Evolutionary conservation across 1,284 basidiomycete genomes (phyloP), one percentile per base, ranked within the genome.

Genomic region (Rhodofomes roseus): DNA sequence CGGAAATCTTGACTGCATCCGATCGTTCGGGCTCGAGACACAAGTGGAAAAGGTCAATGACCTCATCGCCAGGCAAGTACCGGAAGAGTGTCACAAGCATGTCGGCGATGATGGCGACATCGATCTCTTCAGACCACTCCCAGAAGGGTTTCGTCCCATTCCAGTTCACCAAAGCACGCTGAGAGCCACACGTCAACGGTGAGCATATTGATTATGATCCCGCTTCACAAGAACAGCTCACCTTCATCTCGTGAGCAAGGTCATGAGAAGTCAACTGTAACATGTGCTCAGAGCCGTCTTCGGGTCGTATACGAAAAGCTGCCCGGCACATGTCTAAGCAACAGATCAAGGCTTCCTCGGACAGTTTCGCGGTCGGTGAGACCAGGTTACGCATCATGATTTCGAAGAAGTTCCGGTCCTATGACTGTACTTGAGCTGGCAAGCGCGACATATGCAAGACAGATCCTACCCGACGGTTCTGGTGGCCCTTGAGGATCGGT

Each of bases 301-400:
- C 79, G 0, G 85, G 81, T 9, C 81, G 81, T 34, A 92, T 79
- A 57, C 85, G 81, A 46, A 86, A 87, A 2, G 93, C 93, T 1
- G 90, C 92, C 60, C 89, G 84, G 71, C 92, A 91, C 36, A 95
- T 76, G 68, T 97, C 95, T 29, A 95, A 80, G 55, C 85, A 84
- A 71, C 92, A 95, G 1, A 90, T 81, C 57, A 93, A 74, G 1
- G 87, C 83, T 0, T 87, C 78, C 58, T 92, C 89, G 7, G 81
- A 75, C 29, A 85, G 69, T 67, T 84, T 89, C 2, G 50, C n/a
- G 1, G 81, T 81, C 52, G 73, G 71, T 9, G 74, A 76, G 31
- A 77, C 71, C 40, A 85, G 73, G 60, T 83, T 81, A 58, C 80
- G 83, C 39, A 84, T 63, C 25, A 90, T 69, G 37, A 83, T 80